Percentiles rank a stretch among this genome's conserved stretches.
phyloP scores from a whole-genome alignment of 352 stramenopile genomes.

The Phytophthora sansomeana region DNA sequence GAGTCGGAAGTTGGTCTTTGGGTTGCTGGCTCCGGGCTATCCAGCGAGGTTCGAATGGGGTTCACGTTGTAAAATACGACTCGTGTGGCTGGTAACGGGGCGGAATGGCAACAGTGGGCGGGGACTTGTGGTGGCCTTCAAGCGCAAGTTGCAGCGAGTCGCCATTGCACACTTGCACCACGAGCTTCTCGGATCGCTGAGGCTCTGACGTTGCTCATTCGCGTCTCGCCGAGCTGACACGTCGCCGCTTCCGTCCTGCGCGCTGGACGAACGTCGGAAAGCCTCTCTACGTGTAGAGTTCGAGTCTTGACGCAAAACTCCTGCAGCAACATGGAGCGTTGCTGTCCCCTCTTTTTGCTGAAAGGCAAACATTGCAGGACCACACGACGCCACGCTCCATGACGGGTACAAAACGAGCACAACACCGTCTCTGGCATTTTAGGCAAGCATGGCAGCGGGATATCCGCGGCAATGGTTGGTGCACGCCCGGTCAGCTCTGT shows the following conservation, averaged over 20 bases:
- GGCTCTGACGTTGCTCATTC: constrained; percentile 9
- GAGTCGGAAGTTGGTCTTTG: neutral
- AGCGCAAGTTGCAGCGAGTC: constrained; percentile 8
- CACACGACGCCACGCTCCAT: constrained; percentile 18
- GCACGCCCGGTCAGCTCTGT: constrained; percentile 14
- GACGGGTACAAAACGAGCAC: constrained; percentile 23
- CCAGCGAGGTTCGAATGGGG: constrained; percentile 1
- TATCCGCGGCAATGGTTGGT: neutral
- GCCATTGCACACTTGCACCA: constrained; percentile 4
- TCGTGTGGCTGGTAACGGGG: neutral
- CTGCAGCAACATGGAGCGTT: no score
- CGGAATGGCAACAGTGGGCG: constrained; percentile 1
- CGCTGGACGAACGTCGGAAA: no score
- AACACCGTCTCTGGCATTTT: neutral
- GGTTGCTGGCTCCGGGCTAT: constrained; percentile 4
- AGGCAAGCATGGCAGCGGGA: no score
- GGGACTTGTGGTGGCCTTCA: constrained; percentile 12
- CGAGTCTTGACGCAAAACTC: no score
- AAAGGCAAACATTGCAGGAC: neutral
- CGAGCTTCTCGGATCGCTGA: neutral
- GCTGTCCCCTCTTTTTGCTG: neutral
- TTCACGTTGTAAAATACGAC: neutral
- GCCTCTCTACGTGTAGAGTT: no score
- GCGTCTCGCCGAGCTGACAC: constrained; percentile 4
- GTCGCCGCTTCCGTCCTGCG: neutral